A percentile compares a stretch with the other conserved stretches of the same genome.
These are phyloP conservation scores for Sporothrix luriei DNA, from an alignment of 2,329 filamentous ascomycete species.

Conservation along the genomic window DNA sequence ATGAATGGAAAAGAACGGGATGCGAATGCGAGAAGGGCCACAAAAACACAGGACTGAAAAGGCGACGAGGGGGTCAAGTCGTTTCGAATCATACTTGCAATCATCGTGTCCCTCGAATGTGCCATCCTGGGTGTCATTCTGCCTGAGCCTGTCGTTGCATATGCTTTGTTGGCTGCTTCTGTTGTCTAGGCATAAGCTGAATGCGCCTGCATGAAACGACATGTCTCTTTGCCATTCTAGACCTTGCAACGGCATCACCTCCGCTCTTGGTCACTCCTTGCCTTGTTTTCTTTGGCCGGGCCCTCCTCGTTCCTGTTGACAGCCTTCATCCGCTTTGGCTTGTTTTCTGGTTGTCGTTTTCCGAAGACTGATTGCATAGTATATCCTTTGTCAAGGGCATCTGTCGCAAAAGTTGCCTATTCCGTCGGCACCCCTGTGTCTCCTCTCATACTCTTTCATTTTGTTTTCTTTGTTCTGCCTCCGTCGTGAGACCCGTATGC, in stretches of 20 bases:
- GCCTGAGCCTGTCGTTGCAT: neutral
- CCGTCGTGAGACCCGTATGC: neutral
- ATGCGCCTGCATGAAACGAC: neutral
- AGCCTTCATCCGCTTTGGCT: neutral
- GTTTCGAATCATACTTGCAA: neutral
- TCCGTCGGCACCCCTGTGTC: neutral
- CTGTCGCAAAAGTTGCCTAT: neutral
- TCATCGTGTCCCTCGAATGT: neutral
- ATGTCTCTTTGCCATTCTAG: neutral
- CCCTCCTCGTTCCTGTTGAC: conserved; percentile 16
- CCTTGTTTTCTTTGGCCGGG: neutral
- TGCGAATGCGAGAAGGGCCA: neutral
- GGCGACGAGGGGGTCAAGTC: neutral
- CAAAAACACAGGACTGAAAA: neutral
- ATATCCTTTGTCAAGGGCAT: neutral
- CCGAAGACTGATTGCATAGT: neutral
- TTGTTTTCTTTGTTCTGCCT: conserved; percentile 19
- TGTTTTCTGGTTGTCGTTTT: neutral
- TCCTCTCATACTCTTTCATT: neutral
- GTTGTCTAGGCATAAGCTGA: neutral
- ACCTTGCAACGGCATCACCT: neutral
- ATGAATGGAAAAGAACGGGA: neutral
- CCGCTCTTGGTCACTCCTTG: neutral
- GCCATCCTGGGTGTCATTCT: neutral
- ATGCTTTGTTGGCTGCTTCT: neutral